Base-by-base conservation (phyloP, 2,329 filamentous ascomycete species). In the Seiridium unicorne region DNA sequence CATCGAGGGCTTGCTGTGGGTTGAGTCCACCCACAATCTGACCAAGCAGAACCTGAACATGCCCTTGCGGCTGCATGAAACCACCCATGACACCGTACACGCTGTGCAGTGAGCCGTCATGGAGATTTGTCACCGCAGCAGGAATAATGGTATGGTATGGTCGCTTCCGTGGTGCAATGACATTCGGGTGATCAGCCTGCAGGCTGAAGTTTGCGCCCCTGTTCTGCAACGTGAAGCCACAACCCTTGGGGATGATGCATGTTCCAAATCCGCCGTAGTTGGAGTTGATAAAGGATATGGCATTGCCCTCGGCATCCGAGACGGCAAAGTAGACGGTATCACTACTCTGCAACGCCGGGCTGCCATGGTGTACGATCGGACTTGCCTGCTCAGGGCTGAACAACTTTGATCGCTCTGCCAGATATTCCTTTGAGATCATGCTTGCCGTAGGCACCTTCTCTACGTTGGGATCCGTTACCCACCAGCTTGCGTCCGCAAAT, bases 141-240 rank as follows among this genome's bases (percentile, higher is more conserved):
- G 95, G 94, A 68, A 99, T 99, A 73, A 99, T 98, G 58, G 95
- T 99, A 75, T 98, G 95, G 76, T 98, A 99, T 0, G 95, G 95
- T 51, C 95, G 78, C 79, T 98, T 98, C 40, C 88, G 81, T 0
- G 93, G 91, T 6, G 86, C 91, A 11, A 96, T 81, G 26, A 82
- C 83, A 70, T 98, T 98, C 1, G 93, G 92, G 70, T 97, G 93
- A 1, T 78, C 78, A 0, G 81, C 73, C 32, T 84, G 77, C 0
- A 99, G 83, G 1, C 83, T 86, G 76, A 99, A 98, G 73, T 94
- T 95, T 44, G 89, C 88, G 6, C 91, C 95, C 2, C 95, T 91
- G 79, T 97, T 97, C 73, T 99, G 95, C 26, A 99, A 84, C 1
- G 92, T 94, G 78, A 98, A 98, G 6, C 94, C 94, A 73, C 92